These are phyloP conservation scores for Luvunga scandens DNA, from an alignment of 345 rosid genomes.

Conservation along the genomic window DNA sequence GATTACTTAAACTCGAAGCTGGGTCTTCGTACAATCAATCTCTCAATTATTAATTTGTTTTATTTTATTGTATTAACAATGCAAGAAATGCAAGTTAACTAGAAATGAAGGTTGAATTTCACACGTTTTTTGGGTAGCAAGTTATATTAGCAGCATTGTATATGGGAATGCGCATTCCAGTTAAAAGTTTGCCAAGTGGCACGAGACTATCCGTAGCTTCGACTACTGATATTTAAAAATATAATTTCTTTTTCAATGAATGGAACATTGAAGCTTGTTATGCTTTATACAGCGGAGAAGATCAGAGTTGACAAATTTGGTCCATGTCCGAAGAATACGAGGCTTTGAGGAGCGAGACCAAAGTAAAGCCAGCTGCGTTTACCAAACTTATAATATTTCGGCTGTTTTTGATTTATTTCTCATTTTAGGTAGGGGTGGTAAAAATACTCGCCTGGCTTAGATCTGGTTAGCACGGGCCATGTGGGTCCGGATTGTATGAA, in stretches of 20 bases:
- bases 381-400: not conserved
- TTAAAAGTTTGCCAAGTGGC: not conserved
- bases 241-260: not conserved
- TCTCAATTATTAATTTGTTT: not conserved
- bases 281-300: not conserved
- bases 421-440: too few relatives aligned
- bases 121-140: constrained; percentile 1
- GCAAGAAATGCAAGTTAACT: constrained; percentile 11
- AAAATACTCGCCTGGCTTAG: too few relatives aligned
- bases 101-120: constrained; percentile 7
- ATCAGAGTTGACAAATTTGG: not conserved
- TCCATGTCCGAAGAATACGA: not conserved
- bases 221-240: not conserved
- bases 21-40: constrained; percentile 9
- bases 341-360: not conserved
- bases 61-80: not conserved
- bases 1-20: constrained; percentile 16
- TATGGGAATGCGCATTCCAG: not conserved
- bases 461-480: too few relatives aligned
- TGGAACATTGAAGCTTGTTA: not conserved
- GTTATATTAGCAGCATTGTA: not conserved
- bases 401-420: not conserved
- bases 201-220: not conserved
- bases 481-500: too few relatives aligned
- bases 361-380: not conserved